Evolutionary conservation across 2,329 filamentous ascomycete genomes (phyloP).

Genomic region (Penicillium palitans): DNA sequence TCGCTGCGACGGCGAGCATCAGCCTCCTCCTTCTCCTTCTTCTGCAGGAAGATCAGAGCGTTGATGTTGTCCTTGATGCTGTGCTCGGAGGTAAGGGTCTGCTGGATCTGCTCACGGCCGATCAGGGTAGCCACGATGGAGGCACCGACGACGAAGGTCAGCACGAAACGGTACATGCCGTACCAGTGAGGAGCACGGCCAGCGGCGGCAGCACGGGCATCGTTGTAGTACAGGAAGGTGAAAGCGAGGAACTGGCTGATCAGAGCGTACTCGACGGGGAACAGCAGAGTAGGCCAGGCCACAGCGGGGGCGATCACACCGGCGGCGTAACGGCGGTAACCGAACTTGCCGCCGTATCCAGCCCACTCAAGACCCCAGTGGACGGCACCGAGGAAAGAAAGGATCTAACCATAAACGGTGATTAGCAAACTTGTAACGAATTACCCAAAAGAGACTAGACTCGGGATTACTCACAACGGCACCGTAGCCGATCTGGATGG

Average conservation of each 20-base stretch:
- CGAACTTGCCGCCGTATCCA: conserved; percentile 64
- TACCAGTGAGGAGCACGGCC: conserved; percentile 89
- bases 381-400: conserved; percentile 89
- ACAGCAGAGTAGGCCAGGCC: conserved; percentile 85
- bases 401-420: conserved; percentile 57
- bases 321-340: conserved; percentile 78
- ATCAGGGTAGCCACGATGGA: conserved; percentile 79
- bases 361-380: conserved; percentile 93
- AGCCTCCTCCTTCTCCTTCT: conserved; percentile 48
- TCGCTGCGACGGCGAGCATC: conserved; percentile 39
- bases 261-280: conserved; percentile 81
- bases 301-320: conserved; percentile 76
- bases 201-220: conserved; percentile 67
- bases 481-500: conserved; percentile 86
- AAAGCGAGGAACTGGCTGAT: conserved; percentile 86
- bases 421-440: conserved; percentile 13
- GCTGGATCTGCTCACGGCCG: conserved; percentile 73
- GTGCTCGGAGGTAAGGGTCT: conserved; percentile 37
- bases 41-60: conserved; percentile 51
- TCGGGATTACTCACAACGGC: conserved; percentile 64
- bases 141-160: conserved; percentile 84
- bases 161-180: conserved; percentile 81
- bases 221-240: conserved; percentile 80
- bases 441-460: neutral
- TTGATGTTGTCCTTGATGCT: conserved; percentile 53